Base-by-base conservation (phyloP, 441 rosid genomes). In the Codiaeum variegatum region DNA sequence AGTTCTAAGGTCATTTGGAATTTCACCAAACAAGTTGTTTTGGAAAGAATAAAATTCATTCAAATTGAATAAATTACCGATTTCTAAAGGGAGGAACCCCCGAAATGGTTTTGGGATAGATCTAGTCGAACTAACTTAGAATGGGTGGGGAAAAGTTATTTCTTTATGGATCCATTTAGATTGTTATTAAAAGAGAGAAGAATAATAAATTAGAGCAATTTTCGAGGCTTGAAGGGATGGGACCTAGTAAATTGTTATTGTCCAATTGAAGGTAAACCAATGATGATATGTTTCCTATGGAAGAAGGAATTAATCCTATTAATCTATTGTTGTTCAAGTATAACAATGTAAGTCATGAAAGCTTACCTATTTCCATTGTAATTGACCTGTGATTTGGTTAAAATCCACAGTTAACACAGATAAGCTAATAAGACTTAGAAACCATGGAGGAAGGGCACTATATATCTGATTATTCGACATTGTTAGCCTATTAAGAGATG, bases 321-420 rank as follows among this genome's bases (percentile, higher is more conserved):
- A 73, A 42, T 18, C 70, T 73, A 42, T 73, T 73, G 10, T 38
- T 2, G 6, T 23, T 3, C 1, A 73, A 9, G 4, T 0, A 2
- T 12, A 64, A 2, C 13, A 10, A 1, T 31, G 6, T 4, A 32
- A 73, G 18, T 6, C 13, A 52, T 23, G 5, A 8, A 73, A 73
- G 70, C 26, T 51, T 64, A 4, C 76, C 70, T 7, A 73, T 23
- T 2, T 63, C 70, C 3, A 1, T 26, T 0, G 86, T 81, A 28
- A 80, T 74, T 0, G 2, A 11, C 81, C 84, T 0, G 62, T 66
- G 1, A 78, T 24, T 23, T n/a, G 21, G 36, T 78, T 80, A 4
- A 0, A 10, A 1, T 3, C 19, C 4, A 71, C 0, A 2, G 1
- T 4, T 34, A 40, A 40, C 44, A 9, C 13, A 3, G 44, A 40